These are phyloP conservation scores for Saccharomycopsis babjevae DNA, from an alignment of 805 yeast genomes.

Conservation along the genomic window DNA sequence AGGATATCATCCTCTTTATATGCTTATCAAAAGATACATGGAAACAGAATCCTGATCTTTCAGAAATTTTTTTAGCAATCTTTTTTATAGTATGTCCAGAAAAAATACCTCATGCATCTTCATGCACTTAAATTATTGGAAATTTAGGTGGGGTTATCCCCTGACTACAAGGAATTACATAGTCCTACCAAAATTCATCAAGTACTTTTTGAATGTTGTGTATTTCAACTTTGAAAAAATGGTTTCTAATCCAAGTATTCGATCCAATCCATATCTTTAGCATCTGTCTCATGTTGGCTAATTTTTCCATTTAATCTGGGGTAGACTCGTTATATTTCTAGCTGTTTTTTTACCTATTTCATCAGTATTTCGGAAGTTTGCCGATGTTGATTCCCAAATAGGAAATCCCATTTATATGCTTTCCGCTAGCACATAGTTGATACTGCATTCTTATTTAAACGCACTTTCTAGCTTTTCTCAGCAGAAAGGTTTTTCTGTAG, in stretches of 20 bases:
- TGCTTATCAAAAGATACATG: background rate
- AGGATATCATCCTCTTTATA: background rate
- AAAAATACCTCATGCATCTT: background rate
- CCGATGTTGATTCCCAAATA: background rate
- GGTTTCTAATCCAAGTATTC: background rate
- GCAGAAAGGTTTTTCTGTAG: too few species aligned
- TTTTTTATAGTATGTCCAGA: background rate
- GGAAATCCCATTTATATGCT: background rate
- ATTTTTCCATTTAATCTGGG: background rate
- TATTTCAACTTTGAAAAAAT: background rate
- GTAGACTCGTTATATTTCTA: background rate
- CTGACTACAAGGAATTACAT: background rate
- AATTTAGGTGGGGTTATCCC: background rate
- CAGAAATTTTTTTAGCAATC: background rate
- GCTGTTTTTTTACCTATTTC: background rate
- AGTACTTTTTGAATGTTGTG: background rate
- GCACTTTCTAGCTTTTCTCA: background rate
- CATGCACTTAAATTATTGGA: background rate
- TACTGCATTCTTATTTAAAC: background rate
- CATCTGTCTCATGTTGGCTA: background rate
- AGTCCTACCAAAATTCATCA: background rate
- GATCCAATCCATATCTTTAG: background rate
- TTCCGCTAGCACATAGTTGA: background rate
- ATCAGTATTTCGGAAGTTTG: conserved; percentile 1
- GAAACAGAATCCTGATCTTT: background rate